A percentile compares a stretch with the other conserved stretches of the same genome.
phyloP scores from a whole-genome alignment of 345 rosid genomes.

The Melastoma malabathricum region DNA sequence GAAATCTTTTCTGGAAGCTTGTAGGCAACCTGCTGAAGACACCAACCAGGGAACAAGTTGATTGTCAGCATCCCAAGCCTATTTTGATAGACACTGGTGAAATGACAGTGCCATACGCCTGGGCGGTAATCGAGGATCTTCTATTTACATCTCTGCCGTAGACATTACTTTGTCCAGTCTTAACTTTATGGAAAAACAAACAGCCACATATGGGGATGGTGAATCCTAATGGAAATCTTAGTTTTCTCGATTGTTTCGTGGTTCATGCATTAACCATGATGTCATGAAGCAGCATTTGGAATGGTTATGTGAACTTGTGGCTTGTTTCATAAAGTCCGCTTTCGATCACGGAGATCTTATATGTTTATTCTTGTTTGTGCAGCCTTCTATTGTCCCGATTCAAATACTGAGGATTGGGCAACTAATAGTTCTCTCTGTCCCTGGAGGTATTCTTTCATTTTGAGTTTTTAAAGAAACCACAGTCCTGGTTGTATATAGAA shows the following conservation, averaged over 20 bases:
- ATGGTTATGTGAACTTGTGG: too few species aligned
- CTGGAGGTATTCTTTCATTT: conserved; percentile 53
- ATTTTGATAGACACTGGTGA: conserved; percentile 71
- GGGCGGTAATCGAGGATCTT: conserved; percentile 45
- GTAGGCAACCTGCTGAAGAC: conserved; percentile 45
- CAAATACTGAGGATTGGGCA: conserved; percentile 85
- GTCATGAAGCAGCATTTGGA: too few species aligned
- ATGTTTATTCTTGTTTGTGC: conserved; percentile 22
- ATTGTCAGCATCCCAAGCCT: conserved; percentile 63
- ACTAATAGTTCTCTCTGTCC: conserved; percentile 82
- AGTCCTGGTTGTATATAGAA: too few species aligned
- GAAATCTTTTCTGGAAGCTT: conserved; percentile 56
- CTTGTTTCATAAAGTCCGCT: too few species aligned
- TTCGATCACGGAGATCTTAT: too few species aligned
- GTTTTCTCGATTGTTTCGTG: too few species aligned
- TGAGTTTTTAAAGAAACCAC: background rate
- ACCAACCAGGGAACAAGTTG: conserved; percentile 40
- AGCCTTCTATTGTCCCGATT: conserved; percentile 94
- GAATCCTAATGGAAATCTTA: too few species aligned
- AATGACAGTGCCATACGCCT: conserved; percentile 66
- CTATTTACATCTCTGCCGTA: too few species aligned
- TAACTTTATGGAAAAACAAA: too few species aligned
- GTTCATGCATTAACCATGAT: too few species aligned
- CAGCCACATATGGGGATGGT: too few species aligned
- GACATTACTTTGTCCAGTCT: too few species aligned